Base-by-base conservation (phyloP, 305 asterid genomes). In the Fraxinus latifolia region DNA sequence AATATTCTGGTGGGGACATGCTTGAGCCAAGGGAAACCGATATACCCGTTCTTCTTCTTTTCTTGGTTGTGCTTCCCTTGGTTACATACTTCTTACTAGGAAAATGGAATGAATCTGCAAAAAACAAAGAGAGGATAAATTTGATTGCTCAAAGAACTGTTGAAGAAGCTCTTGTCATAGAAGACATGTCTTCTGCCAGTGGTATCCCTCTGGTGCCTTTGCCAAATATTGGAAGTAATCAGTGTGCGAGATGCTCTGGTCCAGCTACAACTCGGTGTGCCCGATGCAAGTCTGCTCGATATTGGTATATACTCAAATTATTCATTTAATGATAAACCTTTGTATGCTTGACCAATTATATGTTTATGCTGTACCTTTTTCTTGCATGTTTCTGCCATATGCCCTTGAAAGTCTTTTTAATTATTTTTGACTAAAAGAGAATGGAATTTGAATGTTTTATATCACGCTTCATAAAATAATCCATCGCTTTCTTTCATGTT, bases 1-100 rank as follows among this genome's bases (percentile, higher is more conserved):
- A 94, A 85, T 89, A 85, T 90, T 91, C 87, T 90, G 84, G 89
- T 84, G 86, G 80, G 94, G 97, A 88, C 89, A 94, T 94, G 98
- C 97, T 94, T 78, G 90, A 86, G 88, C 97, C 94, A 90, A 94
- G 91, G 87, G 91, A 85, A 89, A 89, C 92, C 87, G 92, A 93
- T 87, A 74, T 90, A 82, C 91, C 90, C 14, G 92, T 85, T 82
- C 85, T 91, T 77, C 87, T 93, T 84, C 83, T 93, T 82, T 87
- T 93, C 87, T 87, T 93, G 65, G 86, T 94, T 60, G 91, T 91
- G 90, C 90, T 94, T 91, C 97, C 97, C 87, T 88, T 94, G 77
- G 91, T 88, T 88, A 79, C 90, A 71, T 94, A 93, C 80, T 77
- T 94, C 86, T 75, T 94, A 79, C 89, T 94, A 83, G 98, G 97